Evolutionary conservation across 176 grass and related monocot genomes (phyloP), one percentile per base, ranked within the genome.

Genomic region (Miscanthus lutarioriparius): DNA sequence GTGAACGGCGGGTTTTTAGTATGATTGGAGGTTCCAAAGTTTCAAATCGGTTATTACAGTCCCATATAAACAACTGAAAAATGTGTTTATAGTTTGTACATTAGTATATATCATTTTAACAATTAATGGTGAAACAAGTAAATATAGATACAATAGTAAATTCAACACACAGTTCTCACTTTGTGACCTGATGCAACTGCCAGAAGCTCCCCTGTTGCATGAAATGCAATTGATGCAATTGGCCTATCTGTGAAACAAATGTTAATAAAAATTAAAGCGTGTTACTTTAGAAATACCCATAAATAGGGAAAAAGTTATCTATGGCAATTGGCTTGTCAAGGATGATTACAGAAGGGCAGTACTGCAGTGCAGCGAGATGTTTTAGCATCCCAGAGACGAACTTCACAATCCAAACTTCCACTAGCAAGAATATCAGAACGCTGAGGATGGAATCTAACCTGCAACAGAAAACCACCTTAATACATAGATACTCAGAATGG

Each of bases 181-280:
- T 99, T 99, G 88, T 99, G 97, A 89, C 97, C 97, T 83, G 97
- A 96, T 64, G 97, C 97, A 89, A 99, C 93, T 82, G 97, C 97
- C 71, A 99, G 86, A 96, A 89, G 59, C 76, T 99, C 97, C 85
- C 97, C 96, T 80, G 84, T 91, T 32, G 97, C 97, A 89, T 99
- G 97, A 91, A 99, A 99, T 75, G 97, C 93, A 86, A 99, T 95
- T 20, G 97, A 99, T 8, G 97, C 97, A 87, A 99, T 94, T 72
- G 97, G 97, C 19, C 97, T 92, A 87, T 91, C 97, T 99, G 78
- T 67, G 89, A 84, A 80, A 79, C 7, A 4, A 88, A 87, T 59
- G 56, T 59, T 23, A 53, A 23, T 25, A 65, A 44, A 63, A 48
- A 81, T 83, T 83, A 51, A 56, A 82, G 77, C 13, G 7, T 68